Percentiles rank a stretch among this genome's conserved stretches.
phyloP scores from a whole-genome alignment of 1,139 yeast species.

The Hansenula sp. region DNA sequence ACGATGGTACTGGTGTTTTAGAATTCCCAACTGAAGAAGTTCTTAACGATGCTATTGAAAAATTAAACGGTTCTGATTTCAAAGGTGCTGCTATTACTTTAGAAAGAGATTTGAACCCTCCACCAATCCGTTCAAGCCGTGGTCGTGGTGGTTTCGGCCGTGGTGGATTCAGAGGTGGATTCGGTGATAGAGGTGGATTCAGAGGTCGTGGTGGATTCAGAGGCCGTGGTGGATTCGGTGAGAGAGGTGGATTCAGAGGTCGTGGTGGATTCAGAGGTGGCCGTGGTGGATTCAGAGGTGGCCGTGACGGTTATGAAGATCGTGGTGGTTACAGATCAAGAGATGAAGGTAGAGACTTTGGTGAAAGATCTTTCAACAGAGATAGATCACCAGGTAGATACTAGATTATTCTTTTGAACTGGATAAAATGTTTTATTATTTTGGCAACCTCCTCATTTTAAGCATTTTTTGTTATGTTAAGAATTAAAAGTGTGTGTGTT shows the following conservation, averaged over 20 bases:
- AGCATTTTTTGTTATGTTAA: neutral
- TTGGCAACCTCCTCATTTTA: too few relatives aligned
- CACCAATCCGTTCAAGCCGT: constrained; percentile 64
- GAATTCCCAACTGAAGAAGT: constrained; percentile 77
- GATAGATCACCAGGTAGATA: constrained; percentile 60
- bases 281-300: constrained; percentile 45
- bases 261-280: constrained; percentile 40
- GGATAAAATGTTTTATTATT: too few relatives aligned
- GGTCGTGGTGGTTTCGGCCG: constrained; percentile 47
- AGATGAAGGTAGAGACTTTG: constrained; percentile 26
- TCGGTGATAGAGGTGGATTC: constrained; percentile 28
- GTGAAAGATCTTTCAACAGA: constrained; percentile 36
- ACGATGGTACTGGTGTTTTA: constrained; percentile 70
- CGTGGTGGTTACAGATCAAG: constrained; percentile 34
- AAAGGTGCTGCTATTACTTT: constrained; percentile 63
- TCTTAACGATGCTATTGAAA: constrained; percentile 62
- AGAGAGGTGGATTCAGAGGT: constrained; percentile 29
- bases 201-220: constrained; percentile 26
- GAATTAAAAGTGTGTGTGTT: neutral
- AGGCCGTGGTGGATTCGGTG: constrained; percentile 24
- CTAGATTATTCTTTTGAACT: constrained; percentile 24
- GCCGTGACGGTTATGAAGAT: constrained; percentile 39
- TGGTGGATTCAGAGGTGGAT: constrained; percentile 32
- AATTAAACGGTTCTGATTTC: constrained; percentile 67
- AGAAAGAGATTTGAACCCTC: constrained; percentile 75